These are phyloP conservation scores for Hippophae tibetana DNA, from an alignment of 306 rosid genomes.

Conservation along the genomic window DNA sequence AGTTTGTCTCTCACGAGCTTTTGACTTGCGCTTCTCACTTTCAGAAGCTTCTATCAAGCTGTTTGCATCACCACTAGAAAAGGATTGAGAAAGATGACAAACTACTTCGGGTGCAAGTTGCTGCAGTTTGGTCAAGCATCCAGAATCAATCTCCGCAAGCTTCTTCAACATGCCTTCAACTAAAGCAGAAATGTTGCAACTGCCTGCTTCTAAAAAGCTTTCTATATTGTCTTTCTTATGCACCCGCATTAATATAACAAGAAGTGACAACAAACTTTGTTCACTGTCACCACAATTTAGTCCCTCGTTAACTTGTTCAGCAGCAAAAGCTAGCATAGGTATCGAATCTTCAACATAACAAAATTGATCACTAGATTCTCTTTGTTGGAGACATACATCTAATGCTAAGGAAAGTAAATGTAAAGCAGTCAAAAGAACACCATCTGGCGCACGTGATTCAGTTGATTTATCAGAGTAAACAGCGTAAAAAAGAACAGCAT, in stretches of 20 bases:
- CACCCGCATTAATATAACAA: conserved; percentile 67
- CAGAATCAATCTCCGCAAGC: conserved; percentile 63
- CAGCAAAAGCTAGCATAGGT: conserved; percentile 61
- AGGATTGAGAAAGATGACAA: conserved; percentile 33
- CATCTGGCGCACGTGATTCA: conserved; percentile 83
- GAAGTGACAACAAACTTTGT: conserved; percentile 85
- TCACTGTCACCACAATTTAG: conserved; percentile 43
- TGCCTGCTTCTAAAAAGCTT: conserved; percentile 49
- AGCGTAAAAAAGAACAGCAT: conserved; percentile 81
- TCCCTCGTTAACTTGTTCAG: conserved; percentile 44
- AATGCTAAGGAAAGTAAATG: conserved; percentile 77
- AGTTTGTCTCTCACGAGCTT: conserved; percentile 95
- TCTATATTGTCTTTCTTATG: conserved; percentile 42
- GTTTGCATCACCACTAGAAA: conserved; percentile 33
- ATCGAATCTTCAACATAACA: conserved; percentile 31
- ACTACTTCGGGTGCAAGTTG: conserved; percentile 73
- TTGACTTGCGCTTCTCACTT: conserved; percentile 83
- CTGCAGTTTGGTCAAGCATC: conserved; percentile 60
- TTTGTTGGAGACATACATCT: conserved; percentile 63
- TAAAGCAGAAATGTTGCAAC: conserved; percentile 54
- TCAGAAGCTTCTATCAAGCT: conserved; percentile 44
- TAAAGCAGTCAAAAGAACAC: conserved; percentile 69
- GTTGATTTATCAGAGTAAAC: conserved; percentile 45
- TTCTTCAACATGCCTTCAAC: conserved; percentile 70
- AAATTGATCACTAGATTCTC: conserved; percentile 33